Conservation (phyloP, 805 yeast genomes). For the Kurtzmaniella cleridarum region DNA sequence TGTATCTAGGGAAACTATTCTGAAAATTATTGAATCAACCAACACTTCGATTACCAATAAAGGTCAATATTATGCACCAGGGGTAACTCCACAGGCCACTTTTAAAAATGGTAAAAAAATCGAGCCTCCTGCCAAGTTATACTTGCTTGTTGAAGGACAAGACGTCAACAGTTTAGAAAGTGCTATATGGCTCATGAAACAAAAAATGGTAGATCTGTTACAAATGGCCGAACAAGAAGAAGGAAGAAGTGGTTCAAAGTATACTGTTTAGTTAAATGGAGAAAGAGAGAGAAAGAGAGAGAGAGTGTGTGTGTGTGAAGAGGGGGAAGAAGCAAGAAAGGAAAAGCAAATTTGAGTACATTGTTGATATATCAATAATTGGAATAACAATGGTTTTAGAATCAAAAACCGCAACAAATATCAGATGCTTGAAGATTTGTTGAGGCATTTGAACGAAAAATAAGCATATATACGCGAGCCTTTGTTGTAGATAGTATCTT, state of each 20-base stretch:
- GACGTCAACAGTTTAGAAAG: constrained; percentile 51
- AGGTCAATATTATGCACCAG: constrained; percentile 60
- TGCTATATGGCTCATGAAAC: constrained; percentile 55
- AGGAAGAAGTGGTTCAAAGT: constrained; percentile 37
- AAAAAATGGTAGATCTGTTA: constrained; percentile 51
- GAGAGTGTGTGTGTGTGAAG: no score
- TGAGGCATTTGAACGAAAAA: no score
- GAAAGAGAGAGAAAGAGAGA: no score
- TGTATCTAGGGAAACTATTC: constrained; percentile 58
- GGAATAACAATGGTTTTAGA: no score
- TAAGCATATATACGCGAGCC: no score
- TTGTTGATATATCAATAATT: no score
- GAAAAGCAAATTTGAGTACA: no score
- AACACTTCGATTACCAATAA: constrained; percentile 74
- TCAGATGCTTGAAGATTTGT: no score
- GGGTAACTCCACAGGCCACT: constrained; percentile 46
- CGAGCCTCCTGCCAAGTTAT: constrained; percentile 65
- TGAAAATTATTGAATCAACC: constrained; percentile 63
- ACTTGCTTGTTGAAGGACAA: constrained; percentile 71
- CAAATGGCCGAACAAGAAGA: constrained; percentile 44
- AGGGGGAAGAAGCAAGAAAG: no score
- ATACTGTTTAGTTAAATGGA: constrained; percentile 36
- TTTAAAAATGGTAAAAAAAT: constrained; percentile 41
- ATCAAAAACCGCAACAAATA: no score
- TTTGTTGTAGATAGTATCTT: no score